phyloP scores from a whole-genome alignment of 2,329 filamentous ascomycete species.

The Tolypocladium amazonense region DNA sequence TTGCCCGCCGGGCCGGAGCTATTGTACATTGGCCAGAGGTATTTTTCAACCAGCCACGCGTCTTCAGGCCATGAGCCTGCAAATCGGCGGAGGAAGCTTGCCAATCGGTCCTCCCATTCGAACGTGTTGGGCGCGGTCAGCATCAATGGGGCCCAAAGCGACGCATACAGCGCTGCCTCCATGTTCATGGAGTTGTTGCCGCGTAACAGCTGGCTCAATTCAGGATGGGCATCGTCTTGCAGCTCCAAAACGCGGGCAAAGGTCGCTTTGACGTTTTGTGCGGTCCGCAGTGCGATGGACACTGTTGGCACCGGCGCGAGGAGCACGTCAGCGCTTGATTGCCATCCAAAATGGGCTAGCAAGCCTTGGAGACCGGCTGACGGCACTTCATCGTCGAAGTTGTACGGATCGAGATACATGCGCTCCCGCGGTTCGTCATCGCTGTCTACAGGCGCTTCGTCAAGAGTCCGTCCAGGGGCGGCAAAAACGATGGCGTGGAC shows the following conservation, averaged over 20 bases:
- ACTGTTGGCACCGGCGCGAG: conserved; percentile 53
- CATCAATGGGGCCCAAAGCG: conserved; percentile 60
- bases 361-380: conserved; percentile 46
- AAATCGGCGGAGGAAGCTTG: conserved; percentile 46
- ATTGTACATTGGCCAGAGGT: conserved; percentile 51
- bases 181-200: conserved; percentile 31
- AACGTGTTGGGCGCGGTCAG: conserved; percentile 35
- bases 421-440: conserved; percentile 26
- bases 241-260: conserved; percentile 26
- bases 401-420: conserved; percentile 82
- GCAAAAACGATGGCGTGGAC: conserved; percentile 71
- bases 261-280: conserved; percentile 69
- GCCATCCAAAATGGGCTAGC: conserved; percentile 39
- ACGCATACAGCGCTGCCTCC: conserved; percentile 55
- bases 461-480: conserved; percentile 46
- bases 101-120: conserved; percentile 51
- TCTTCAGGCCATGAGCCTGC: conserved; percentile 46
- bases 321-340: conserved; percentile 35
- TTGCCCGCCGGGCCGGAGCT: conserved; percentile 22
- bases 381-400: conserved; percentile 55
- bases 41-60: conserved; percentile 56
- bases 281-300: conserved; percentile 61
- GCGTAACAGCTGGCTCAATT: conserved; percentile 23
- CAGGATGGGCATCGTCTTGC: conserved; percentile 14
- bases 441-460: conserved; percentile 30